These are phyloP conservation scores for Trichoderma guizhouense DNA, from an alignment of 2,329 filamentous ascomycete species.

Conservation along the genomic window DNA sequence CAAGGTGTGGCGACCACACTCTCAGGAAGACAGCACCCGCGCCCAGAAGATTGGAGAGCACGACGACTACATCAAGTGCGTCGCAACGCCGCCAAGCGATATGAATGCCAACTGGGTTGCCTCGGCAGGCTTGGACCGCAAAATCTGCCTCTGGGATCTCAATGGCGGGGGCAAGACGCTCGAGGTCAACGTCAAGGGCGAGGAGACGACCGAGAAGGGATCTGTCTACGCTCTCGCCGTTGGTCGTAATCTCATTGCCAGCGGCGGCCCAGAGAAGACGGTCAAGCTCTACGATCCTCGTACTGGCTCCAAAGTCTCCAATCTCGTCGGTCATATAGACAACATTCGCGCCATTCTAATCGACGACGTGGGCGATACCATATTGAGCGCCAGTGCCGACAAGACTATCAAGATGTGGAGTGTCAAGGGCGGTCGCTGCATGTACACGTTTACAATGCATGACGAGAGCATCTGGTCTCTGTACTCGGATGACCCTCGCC, in stretches of 20 bases:
- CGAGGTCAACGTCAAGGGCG: slow-evolving; percentile 79
- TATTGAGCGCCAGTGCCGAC: slow-evolving; percentile 92
- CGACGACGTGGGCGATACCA: slow-evolving; percentile 81
- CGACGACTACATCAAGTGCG: slow-evolving; percentile 92
- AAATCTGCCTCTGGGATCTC: slow-evolving; percentile 90
- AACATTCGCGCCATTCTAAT: slow-evolving; percentile 89
- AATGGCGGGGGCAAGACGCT: slow-evolving; percentile 81
- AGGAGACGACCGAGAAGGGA: slow-evolving; percentile 83
- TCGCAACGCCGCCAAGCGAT: slow-evolving; percentile 67
- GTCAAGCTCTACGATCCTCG: slow-evolving; percentile 89
- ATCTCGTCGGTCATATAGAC: slow-evolving; percentile 94
- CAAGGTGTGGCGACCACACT: slow-evolving; percentile 82
- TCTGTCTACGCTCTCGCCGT: slow-evolving; percentile 89
- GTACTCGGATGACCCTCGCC: slow-evolving; percentile 79
- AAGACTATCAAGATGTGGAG: slow-evolving; percentile 99
- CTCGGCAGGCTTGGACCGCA: slow-evolving; percentile 88
- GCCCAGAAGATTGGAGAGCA: slow-evolving; percentile 81
- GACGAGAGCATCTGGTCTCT: slow-evolving; percentile 97
- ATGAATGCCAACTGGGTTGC: slow-evolving; percentile 78
- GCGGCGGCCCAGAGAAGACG: slow-evolving; percentile 89
- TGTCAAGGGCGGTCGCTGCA: slow-evolving; percentile 88
- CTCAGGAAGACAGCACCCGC: slow-evolving; percentile 49
- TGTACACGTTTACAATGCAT: slow-evolving; percentile 98
- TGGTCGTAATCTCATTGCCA: slow-evolving; percentile 77
- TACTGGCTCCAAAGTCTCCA: slow-evolving; percentile 86